Base-by-base conservation (phyloP, 1,139 yeast genomes). In the Kodamaea arcana region DNA sequence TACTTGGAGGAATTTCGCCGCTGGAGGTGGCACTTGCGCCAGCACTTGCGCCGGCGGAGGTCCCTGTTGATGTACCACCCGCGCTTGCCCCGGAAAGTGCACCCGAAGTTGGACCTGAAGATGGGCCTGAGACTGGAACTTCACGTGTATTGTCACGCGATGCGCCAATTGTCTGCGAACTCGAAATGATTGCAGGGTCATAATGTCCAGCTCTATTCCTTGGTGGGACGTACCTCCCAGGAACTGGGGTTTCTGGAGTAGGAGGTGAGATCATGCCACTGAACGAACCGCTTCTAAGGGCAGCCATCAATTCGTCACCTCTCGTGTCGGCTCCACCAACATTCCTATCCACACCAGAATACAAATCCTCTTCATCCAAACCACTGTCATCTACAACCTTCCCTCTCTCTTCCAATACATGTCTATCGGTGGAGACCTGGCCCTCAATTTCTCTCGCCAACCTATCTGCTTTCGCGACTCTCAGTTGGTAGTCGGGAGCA, bases 381-480 rank as follows among this genome's bases (percentile, higher is more conserved):
- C 95, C 96, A 42, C 84, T 75, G 54, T 86, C 95, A 53, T 86
- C 95, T 27, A 83, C 75, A 15, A 56, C 56, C 11, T 78, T 41
- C 15, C 96, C 96, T 56, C 98, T 78, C 59, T 92, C 98, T 56
- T 92, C 98, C 42, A 94, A 87, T 24, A 90, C 47, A 58, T 92
- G 97, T 25, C 78, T 66, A 54, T 86, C 88, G 24, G 81, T 81
- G 15, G 82, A 72, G 6, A 75, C 67, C 45, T 78, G 83, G 29
- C 69, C 62, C 55, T 84, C 94, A 48, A 92, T 92, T 53, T 92
- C 97, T 31, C 67, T 70, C 1, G 97, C 97, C 41, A 94, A 58
- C 46, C 67, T 66, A 31, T 82, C 90, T 3, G 98, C 99, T 44
- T 75, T 75, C 38, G 69, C 73, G 44, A 80, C 69, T 37, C 85